These are phyloP conservation scores for Fraxinus pennsylvanica DNA, from an alignment of 257 asterid species.

Conservation along the genomic window DNA sequence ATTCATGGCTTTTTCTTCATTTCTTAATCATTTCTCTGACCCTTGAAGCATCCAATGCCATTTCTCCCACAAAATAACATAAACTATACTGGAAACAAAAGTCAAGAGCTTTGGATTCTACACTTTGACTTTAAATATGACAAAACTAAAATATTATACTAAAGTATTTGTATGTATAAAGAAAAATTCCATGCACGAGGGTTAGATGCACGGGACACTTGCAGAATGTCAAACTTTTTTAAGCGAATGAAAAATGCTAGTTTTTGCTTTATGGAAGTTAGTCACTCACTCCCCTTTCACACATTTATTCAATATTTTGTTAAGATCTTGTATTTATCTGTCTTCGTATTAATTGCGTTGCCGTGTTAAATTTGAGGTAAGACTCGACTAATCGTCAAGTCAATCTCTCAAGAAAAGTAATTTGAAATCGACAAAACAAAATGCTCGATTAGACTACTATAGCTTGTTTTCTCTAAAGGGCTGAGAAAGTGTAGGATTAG, in stretches of 20 bases:
- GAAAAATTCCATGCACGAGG: constrained; percentile 40
- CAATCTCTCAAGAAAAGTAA: neutral
- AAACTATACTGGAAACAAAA: constrained; percentile 9
- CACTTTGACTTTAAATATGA: constrained; percentile 39
- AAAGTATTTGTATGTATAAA: constrained; percentile 8
- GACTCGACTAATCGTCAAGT: neutral
- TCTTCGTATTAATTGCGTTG: neutral
- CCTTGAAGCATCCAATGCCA: constrained; percentile 46
- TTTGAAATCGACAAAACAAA: too few species aligned
- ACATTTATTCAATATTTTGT: neutral
- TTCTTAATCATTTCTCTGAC: constrained; percentile 23
- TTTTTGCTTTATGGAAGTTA: constrained; percentile 44
- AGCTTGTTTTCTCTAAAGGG: too few species aligned
- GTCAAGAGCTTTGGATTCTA: constrained; percentile 64
- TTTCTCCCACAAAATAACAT: neutral
- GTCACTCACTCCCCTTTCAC: constrained; percentile 33
- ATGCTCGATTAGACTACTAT: too few species aligned
- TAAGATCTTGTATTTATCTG: neutral
- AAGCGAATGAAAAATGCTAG: constrained; percentile 26
- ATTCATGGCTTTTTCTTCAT: constrained; percentile 50
- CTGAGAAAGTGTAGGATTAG: too few species aligned
- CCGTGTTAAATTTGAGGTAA: too few species aligned
- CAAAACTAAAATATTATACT: constrained; percentile 31
- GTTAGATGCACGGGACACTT: constrained; percentile 27
- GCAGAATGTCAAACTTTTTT: constrained; percentile 30